Evolutionary conservation across 108 stramenopile species (phyloP).

Genomic region (Cylindrotheca closterium): DNA sequence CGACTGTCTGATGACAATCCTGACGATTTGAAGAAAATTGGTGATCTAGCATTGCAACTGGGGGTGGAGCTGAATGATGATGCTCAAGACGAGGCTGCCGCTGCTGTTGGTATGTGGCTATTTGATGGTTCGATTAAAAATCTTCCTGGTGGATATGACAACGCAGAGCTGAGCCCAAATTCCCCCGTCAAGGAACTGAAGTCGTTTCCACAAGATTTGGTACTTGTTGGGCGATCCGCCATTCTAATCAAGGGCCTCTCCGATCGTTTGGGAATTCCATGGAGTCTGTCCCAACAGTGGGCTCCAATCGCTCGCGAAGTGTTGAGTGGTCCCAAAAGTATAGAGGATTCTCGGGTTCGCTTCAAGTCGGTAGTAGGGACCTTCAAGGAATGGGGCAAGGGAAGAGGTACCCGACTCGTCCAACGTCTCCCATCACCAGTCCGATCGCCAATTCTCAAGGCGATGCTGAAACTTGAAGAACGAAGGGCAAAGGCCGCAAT

Average conservation of each 20-base stretch:
- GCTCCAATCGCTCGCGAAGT: slow-evolving; percentile 71
- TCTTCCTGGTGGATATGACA: slow-evolving; percentile 85
- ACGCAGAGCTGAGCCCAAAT: slow-evolving; percentile 82
- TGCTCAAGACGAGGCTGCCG: slow-evolving; percentile 72
- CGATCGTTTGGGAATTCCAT: slow-evolving; percentile 78
- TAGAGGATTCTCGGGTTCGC: slow-evolving; percentile 36
- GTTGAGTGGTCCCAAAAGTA: slow-evolving; percentile 24
- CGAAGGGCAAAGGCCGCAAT: slow-evolving; percentile 23
- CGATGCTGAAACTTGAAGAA: slow-evolving; percentile 56
- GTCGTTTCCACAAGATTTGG: slow-evolving; percentile 92
- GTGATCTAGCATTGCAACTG: slow-evolving; percentile 78
- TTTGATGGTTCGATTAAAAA: slow-evolving; percentile 79
- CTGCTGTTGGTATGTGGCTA: slow-evolving; percentile 91
- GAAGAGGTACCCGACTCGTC: slow-evolving; percentile 47
- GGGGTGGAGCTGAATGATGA: slow-evolving; percentile 81
- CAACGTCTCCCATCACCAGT: slow-evolving; percentile 57
- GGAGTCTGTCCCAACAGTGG: slow-evolving; percentile 86
- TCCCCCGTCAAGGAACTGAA: slow-evolving; percentile 90
- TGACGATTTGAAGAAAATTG: slow-evolving; percentile 69
- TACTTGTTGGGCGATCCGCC: slow-evolving; percentile 88
- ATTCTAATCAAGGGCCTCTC: slow-evolving; percentile 94
- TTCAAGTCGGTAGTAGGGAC: slow-evolving; percentile 57
- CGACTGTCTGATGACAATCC: slow-evolving; percentile 65
- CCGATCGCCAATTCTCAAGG: slow-evolving; percentile 52
- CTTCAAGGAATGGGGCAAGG: slow-evolving; percentile 65